Evolutionary conservation across 73 alveolate species (phyloP), one percentile per base, ranked within the genome.

Genomic region (Blepharisma japonicum): DNA sequence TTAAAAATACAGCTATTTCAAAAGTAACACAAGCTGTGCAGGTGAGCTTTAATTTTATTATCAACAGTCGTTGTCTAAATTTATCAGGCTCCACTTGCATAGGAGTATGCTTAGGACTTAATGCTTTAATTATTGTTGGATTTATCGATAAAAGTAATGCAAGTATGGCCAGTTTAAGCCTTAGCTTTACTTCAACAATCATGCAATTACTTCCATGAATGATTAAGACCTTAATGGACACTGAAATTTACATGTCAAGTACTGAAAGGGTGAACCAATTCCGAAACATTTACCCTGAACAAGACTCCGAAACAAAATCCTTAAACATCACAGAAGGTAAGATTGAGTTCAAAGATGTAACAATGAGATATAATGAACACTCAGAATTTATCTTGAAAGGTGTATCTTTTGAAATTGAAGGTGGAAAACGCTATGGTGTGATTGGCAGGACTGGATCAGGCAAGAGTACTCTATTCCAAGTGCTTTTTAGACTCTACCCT

Each of bases 371-470:
- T 71, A 81, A 98, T 7, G 93, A 97, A 38, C 89, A 86, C 39
- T 84, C 96, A 39, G 95, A 93, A 38, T 46, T 81, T 0, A 97
- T 94, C 8, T 79, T 96, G 77, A 86, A 91, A 23, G 91, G 95
- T 11, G 77, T 96, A 45, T 87, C 86, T 77, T 79, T 96, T 47
- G 25, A 53, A 32, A 82, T 95, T n/a, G 42, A 84, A 9, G 88
- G 95, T 42, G 90, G 92, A n/a, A 20, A 86, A 77, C 86, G 87
- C 86, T 76, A 88, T 0, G 98, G 96, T 8, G 77, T 90, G 45
- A 88, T 90, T 0, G 98, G 98, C 4, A 80, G 96, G 50, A 90
- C 96, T 8, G 98, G 98, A 47, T 88, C 95, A 18, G 98, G 98
- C 4, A 92, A 92, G 79, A 67, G 94, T 47, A 86, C 94, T 38